Evolutionary conservation across 2,329 filamentous ascomycete genomes (phyloP), one percentile per base, ranked within the genome.

Genomic region (Fusarium pilosicola): DNA sequence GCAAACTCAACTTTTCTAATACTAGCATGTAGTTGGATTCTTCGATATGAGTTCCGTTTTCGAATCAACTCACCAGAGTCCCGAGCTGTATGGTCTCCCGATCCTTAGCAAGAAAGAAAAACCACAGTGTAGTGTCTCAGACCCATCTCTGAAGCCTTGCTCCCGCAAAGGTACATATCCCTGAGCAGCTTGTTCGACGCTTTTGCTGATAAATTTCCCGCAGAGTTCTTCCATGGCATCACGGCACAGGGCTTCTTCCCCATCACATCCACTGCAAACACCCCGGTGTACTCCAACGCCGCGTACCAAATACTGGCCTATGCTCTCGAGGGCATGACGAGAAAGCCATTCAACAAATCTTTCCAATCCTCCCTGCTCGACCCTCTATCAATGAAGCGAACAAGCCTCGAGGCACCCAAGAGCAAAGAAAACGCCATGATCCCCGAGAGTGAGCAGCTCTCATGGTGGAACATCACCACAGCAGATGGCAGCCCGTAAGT

Each of bases 291-390:
- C 28, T 69, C 65, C 1, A 70, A 70, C 9, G 13, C 48, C 0
- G 67, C 65, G 4, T 70, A 64, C 11, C 67, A 69, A 24, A 55
- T 70, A 12, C 45, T 70, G 2, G 46, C 67, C 18, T 70, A 70
- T 18, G 67, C 65, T 10, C 32, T 70, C 0, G 59, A 70, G 12
- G 30, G 39, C 3, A 70, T 70, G 46, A 64, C 59, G 5, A 44
- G 42, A 70, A 54, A 51, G 36, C 11, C 30, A 26, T 70, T 45
- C 7, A 20, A 12, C 6, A n/a, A 39, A 17, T 65, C 39, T 30
- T 26, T 69, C 0, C 26, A 28, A 30, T 56, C 41, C 3, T 69
- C 58, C 4, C 38, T 63, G 2, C 46, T 55, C 11, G 2, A 17
- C 2, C 65, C 58, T 3, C 36, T 70, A 2, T n/a, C 26, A 8